Conservation (phyloP, 192 early-diverging fungal species). For the Entomortierella parvispora region DNA sequence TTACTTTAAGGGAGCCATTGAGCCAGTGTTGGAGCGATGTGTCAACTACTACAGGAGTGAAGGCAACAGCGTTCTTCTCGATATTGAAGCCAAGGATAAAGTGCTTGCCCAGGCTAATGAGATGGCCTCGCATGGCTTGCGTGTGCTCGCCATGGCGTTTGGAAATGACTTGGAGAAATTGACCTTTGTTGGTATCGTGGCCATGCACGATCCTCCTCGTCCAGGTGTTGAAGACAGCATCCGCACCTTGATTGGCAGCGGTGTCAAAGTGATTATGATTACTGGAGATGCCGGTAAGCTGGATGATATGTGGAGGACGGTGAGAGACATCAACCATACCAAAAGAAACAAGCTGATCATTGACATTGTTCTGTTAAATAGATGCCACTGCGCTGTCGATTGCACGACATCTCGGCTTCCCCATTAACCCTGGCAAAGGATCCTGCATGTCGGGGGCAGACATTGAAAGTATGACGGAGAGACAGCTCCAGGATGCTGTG, state of each 20-base stretch:
- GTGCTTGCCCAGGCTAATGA: slow-evolving; percentile 69
- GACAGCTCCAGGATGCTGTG: slow-evolving; percentile 71
- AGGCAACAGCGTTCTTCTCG: slow-evolving; percentile 62
- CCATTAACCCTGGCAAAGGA: slow-evolving; percentile 61
- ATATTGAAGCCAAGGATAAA: slow-evolving; percentile 62
- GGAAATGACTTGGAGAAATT: slow-evolving; percentile 65
- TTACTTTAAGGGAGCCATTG: slow-evolving; percentile 90
- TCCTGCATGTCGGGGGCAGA: slow-evolving; percentile 78
- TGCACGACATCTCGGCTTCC: slow-evolving; percentile 87
- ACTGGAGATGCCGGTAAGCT: slow-evolving; percentile 87
- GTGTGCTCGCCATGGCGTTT: slow-evolving; percentile 87
- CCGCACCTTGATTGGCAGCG: slow-evolving; percentile 73
- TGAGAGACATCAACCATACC: background rate
- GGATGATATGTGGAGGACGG: background rate
- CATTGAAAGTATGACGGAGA: slow-evolving; percentile 74
- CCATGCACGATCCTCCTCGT: slow-evolving; percentile 94
- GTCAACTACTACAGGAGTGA: slow-evolving; percentile 67
- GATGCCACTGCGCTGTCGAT: slow-evolving; percentile 92
- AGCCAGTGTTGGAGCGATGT: slow-evolving; percentile 81
- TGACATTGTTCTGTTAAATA: slow-evolving; percentile 5
- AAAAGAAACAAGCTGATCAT: slow-evolving; percentile 19
- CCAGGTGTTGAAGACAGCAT: slow-evolving; percentile 81
- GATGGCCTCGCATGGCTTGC: slow-evolving; percentile 81
- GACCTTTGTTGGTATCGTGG: slow-evolving; percentile 86
- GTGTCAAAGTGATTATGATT: slow-evolving; percentile 96